Conservation (phyloP, 169 alveolate genomes). For the Plasmodium cynomolgi region DNA sequence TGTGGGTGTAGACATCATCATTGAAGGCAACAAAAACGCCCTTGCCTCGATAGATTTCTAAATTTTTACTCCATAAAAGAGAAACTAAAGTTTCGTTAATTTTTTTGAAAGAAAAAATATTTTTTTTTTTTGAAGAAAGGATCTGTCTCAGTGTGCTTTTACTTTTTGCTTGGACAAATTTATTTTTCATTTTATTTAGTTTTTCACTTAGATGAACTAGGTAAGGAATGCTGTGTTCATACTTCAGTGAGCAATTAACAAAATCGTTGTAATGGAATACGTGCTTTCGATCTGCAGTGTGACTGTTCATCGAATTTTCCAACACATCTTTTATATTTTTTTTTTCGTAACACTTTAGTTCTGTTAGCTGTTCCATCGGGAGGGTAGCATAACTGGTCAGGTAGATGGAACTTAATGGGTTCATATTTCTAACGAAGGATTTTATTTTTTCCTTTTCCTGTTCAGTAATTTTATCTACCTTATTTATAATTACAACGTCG, state of each 20-base stretch:
- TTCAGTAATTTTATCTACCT: conserved; percentile 55
- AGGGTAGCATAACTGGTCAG: conserved; percentile 35
- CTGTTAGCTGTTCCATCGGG: conserved; percentile 55
- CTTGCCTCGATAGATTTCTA: conserved; percentile 64
- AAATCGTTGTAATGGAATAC: conserved; percentile 52
- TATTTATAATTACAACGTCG: conserved; percentile 61
- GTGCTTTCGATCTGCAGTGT: not conserved
- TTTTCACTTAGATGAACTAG: conserved; percentile 33
- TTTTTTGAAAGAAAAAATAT: conserved; percentile 71
- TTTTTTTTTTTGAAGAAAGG: conserved; percentile 12
- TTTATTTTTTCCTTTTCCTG: conserved; percentile 28
- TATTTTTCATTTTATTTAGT: conserved; percentile 13
- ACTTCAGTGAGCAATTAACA: conserved; percentile 18
- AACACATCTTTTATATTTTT: conserved; percentile 46
- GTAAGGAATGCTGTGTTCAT: conserved; percentile 13
- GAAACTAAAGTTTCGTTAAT: conserved; percentile 39
- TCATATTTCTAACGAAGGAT: conserved; percentile 33
- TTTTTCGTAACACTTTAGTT: conserved; percentile 71
- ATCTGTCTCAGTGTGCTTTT: conserved; percentile 24
- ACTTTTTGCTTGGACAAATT: conserved; percentile 15
- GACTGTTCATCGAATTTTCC: not conserved
- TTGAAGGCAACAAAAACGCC: conserved; percentile 72
- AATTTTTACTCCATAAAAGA: conserved; percentile 34
- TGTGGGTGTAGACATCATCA: conserved; percentile 53
- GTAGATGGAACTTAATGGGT: conserved; percentile 45